Evolutionary conservation across 306 rosid genomes (phyloP), one percentile per base, ranked within the genome.

Genomic region (Dalbergia oliveri): DNA sequence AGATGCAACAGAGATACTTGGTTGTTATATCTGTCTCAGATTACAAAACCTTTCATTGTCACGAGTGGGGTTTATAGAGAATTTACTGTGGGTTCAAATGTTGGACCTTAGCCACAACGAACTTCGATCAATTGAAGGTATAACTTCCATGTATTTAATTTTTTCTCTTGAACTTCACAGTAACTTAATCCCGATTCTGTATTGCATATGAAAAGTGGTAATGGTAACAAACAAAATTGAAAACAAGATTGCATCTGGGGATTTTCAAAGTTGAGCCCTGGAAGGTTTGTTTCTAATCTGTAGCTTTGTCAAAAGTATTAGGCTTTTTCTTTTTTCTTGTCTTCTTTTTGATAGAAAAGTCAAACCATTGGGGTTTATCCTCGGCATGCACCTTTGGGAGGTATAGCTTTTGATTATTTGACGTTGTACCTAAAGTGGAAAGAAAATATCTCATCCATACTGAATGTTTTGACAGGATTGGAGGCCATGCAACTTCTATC

Each of bases 401-500:
- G 31, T 50, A 57, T 74, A 47, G 45, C 79, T 44, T 60, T 51
- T 72, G 23, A 54, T 54, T n/a, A 54, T 54, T 15, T 54, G 44
- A 47, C 15, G 16, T 58, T 81, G 80, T 64, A 56, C 74, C 66
- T 66, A 31, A 49, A 14, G 37, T 45, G 50, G 56, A 47, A 53
- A 12, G 3, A 18, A 44, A 79, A 11, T 21, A 65, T 57, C 81
- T 86, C 66, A 51, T 47, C n/a, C 21, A 54, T 62, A 13, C 75
- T 82, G 70, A 68, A 54, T 67, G 45, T 82, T 78, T 83, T 83
- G 69, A 88, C 88, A 95, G 99, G 98, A 47, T 77, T 95, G 92
- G 97, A 93, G 86, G 92, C 93, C 56, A 77, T 95, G 97, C 98
- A 91, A 81, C 97, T 93, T 81, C 91, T 93, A 13, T 87, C 92